Conservation (phyloP, 2,329 filamentous ascomycete species). For the Blastomyces gilchristii region DNA sequence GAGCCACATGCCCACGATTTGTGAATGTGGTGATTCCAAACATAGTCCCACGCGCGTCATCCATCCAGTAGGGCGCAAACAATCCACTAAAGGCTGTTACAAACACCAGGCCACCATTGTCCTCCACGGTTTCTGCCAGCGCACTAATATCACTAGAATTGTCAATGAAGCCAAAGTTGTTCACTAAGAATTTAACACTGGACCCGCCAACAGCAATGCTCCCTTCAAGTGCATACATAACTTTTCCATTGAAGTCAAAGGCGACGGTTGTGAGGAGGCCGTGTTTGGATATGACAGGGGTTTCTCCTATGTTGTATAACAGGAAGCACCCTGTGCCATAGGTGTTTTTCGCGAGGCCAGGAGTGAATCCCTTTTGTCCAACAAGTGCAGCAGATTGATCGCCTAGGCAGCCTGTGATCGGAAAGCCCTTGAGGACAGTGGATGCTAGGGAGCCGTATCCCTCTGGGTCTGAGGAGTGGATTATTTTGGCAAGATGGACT, state of each 20-base stretch:
- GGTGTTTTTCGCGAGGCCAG: constrained; percentile 80
- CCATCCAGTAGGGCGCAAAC: constrained; percentile 91
- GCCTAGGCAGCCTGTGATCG: constrained; percentile 69
- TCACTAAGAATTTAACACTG: constrained; percentile 64
- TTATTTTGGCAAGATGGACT: constrained; percentile 68
- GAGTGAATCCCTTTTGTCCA: constrained; percentile 74
- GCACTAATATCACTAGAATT: constrained; percentile 54
- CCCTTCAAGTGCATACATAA: constrained; percentile 71
- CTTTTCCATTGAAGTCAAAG: constrained; percentile 64
- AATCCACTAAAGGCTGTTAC: constrained; percentile 87
- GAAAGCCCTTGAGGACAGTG: constrained; percentile 32
- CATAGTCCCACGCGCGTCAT: constrained; percentile 79
- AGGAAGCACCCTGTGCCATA: constrained; percentile 87
- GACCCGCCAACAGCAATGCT: constrained; percentile 77
- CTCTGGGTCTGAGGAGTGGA: constrained; percentile 62
- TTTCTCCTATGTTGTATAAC: constrained; percentile 75
- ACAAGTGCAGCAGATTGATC: constrained; percentile 82
- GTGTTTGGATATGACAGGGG: constrained; percentile 74
- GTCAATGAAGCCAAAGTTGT: constrained; percentile 54
- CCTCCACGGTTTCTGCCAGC: constrained; percentile 52
- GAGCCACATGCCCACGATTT: constrained; percentile 72
- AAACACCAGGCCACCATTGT: constrained; percentile 76
- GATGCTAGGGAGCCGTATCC: constrained; percentile 14
- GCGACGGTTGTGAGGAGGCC: constrained; percentile 76
- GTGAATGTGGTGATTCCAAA: constrained; percentile 81